Evolutionary conservation across 805 yeast species (phyloP), one percentile per base, ranked within the genome.

Genomic region (Sungouiozyma ichnusensis): DNA sequence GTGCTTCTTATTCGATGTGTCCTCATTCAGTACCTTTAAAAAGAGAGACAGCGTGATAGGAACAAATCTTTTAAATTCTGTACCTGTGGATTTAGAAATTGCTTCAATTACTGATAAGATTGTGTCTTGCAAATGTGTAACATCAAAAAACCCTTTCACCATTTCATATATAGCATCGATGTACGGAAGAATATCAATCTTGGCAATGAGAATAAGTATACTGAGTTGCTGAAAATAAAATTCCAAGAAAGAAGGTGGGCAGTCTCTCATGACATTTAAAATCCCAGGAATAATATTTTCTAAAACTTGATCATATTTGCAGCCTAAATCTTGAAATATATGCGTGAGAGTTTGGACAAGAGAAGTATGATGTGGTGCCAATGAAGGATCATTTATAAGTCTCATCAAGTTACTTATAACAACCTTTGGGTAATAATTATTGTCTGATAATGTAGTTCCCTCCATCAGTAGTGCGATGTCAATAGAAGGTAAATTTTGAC

Each of bases 271-370:
- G 5, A 90, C 96, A 31, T 72, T 73, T 24, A 86, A 70, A 48
- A 92, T 78, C 0, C 94, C 95, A 1, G 95, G 95, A 24, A 92
- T 79, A 11, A 90, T 85, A 44, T 85, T 85, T 20, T 83, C 83
- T 43, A 94, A 64, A 58, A 85, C 90, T n/a, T 88, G 78, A 14
- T 88, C 92, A 61, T 96, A 88, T 43, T 90, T 77, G 44, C 84
- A 68, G 0, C 97, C 95, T 47, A 92, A 68, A 1, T 94, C 81
- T 59, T 84, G 86, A 68, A 88, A 88, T 37, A 92, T 88, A 51
- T 82, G 80, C 75, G 87, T 82, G 35, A 92, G 81, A 0, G 97
- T 94, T 53, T 88, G 96, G n/a, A 88, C 85, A 20, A 87, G 95
- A 16, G 85, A 81, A 2, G 88, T 83, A 57, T 92, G 97, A 56